These are phyloP conservation scores for Candida rishiriensis DNA, from an alignment of 805 yeast species.

Conservation along the genomic window DNA sequence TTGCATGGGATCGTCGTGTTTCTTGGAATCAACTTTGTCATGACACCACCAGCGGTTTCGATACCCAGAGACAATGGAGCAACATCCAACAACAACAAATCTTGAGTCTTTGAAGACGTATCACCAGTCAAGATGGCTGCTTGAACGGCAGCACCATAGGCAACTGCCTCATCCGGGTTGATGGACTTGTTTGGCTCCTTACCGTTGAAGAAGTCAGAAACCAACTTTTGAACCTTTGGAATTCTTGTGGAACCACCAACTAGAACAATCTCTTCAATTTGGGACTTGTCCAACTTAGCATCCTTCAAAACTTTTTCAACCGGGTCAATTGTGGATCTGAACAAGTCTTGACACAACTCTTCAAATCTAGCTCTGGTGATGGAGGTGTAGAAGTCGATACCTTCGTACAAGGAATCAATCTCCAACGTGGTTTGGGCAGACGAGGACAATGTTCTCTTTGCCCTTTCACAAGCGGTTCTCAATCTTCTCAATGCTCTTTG, in stretches of 20 bases:
- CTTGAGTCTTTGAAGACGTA: conserved; percentile 94
- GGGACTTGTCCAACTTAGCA: conserved; percentile 84
- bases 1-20: conserved; percentile 75
- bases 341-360: conserved; percentile 89
- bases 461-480: conserved; percentile 99
- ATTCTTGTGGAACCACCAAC: conserved; percentile 99
- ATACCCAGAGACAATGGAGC: conserved; percentile 87
- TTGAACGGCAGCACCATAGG: conserved; percentile 98
- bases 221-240: conserved; percentile 94
- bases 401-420: conserved; percentile 92
- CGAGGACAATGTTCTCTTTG: conserved; percentile 96
- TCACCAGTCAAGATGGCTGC: conserved; percentile 97
- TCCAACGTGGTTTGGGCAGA: conserved; percentile 93
- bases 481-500: conserved; percentile 98
- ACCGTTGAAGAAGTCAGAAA: conserved; percentile 94
- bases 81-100: conserved; percentile 89
- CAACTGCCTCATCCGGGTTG: conserved; percentile 99
- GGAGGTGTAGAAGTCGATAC: conserved; percentile 94
- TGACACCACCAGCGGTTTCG: conserved; percentile 81
- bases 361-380: conserved; percentile 97
- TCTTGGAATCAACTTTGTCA: conserved; percentile 73
- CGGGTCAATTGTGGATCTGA: conserved; percentile 91
- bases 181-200: conserved; percentile 95
- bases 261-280: conserved; percentile 86
- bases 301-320: conserved; percentile 93